Evolutionary conservation across 306 rosid species (phyloP), one percentile per base, ranked within the genome.

Genomic region (Begonia masoniana): DNA sequence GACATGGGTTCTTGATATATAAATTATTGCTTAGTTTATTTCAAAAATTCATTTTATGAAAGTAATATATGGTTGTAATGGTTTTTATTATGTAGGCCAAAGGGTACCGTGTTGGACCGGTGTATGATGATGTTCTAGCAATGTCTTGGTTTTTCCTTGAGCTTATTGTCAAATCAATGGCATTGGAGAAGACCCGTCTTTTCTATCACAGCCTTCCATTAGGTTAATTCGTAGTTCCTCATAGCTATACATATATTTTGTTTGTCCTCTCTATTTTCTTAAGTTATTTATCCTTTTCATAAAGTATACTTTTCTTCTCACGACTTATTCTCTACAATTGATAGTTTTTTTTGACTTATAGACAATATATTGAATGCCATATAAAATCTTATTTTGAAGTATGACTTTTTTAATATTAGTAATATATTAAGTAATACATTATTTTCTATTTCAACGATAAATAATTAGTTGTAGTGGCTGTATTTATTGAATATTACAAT

Each of bases 81-180:
- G 24, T 21, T 21, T 1, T 13, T 9, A 12, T 58, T 59, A 57
- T 83, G 78, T 77, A 91, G 99, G 99, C 99, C 59, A 91, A 91
- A 79, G 99, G 99, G 54, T 91, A 91, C 63, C 99, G 99, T 60
- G 99, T 91, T 67, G 99, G 99, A 63, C 99, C 99, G 24, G 99
- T 91, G 15, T 91, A 91, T 64, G 99, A 85, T 75, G 99, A 91
- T 71, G 96, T 91, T 74, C 72, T 91, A 74, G 96, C 99, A 55
- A 91, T 91, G 99, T 92, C 94, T 43, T 91, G 99, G 99, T 86
- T 91, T 74, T 91, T 91, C 70, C 86, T 91, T 65, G 99, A 91
- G 77, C 79, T 91, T 48, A 79, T 86, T 91, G 99, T 83, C 70
- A 91, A 91, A 70, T 91, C 99, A 56, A 86, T 91, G 96, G 99